These are phyloP conservation scores for Cladosporium oxysporum DNA, from an alignment of 2,329 filamentous ascomycete species.

Conservation along the genomic window DNA sequence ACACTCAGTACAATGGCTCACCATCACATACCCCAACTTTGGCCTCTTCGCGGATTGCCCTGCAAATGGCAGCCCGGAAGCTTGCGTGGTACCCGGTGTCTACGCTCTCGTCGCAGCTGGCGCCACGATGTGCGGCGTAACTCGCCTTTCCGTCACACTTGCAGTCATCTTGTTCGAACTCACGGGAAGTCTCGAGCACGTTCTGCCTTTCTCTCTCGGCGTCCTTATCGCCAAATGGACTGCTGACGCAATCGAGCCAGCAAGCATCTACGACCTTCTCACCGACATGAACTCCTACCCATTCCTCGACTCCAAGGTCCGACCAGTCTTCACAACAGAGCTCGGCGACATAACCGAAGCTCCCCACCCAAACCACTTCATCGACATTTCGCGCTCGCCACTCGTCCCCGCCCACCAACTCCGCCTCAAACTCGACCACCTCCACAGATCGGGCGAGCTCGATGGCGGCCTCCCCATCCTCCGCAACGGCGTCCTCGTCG, in stretches of 20 bases:
- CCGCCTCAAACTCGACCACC: constrained; percentile 74
- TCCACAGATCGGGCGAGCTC: constrained; percentile 84
- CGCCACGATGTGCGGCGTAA: constrained; percentile 97
- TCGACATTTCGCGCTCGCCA: constrained; percentile 84
- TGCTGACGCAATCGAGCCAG: constrained; percentile 88
- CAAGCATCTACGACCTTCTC: constrained; percentile 92
- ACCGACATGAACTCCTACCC: constrained; percentile 98
- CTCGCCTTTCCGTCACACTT: constrained; percentile 85
- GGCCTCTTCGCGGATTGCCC: constrained; percentile 75
- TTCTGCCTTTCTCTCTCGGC: constrained; percentile 88
- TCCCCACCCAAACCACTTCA: constrained; percentile 72
- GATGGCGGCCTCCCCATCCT: constrained; percentile 90
- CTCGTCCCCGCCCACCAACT: constrained; percentile 75
- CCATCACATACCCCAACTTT: constrained; percentile 70
- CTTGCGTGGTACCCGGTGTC: constrained; percentile 93
- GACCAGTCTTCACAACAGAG: constrained; percentile 85
- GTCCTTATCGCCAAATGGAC: constrained; percentile 98
- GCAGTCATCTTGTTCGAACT: constrained; percentile 95
- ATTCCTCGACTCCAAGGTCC: constrained; percentile 94
- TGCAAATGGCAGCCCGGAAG: constrained; percentile 65
- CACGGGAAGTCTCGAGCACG: constrained; percentile 91
- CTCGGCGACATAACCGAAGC: constrained; percentile 83
- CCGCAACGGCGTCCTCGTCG: constrained; percentile 75
- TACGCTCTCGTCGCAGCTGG: constrained; percentile 94
- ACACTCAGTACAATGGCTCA: constrained; percentile 79